Conservation (phyloP, 192 early-diverging fungal species). For the Rhizophlyctis rosea region DNA sequence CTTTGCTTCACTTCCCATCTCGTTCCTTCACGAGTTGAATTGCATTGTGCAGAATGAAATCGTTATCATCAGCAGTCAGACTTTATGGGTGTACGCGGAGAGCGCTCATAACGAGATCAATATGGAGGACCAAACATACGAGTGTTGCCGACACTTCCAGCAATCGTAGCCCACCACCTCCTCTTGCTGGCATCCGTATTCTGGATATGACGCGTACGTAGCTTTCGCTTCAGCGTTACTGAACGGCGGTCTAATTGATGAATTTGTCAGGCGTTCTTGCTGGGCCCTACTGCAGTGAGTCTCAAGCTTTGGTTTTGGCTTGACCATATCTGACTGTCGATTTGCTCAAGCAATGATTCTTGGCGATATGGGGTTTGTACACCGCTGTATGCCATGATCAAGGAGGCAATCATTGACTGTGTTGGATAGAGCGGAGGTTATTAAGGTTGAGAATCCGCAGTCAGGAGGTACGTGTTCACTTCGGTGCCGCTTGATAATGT, state of each 20-base stretch:
- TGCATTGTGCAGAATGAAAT: no score
- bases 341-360: slow-evolving; percentile 29
- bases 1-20: no score
- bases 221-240: background rate
- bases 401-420: slow-evolving; percentile 2
- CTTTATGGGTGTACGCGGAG: no score
- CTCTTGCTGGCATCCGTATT: slow-evolving; percentile 15
- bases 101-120: no score
- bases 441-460: slow-evolving; percentile 84
- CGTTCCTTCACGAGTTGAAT: no score
- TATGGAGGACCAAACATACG: no score
- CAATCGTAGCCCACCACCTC: no score
- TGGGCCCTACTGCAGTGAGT: slow-evolving; percentile 48
- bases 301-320: no score
- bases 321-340: background rate
- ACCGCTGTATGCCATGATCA: background rate
- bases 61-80: no score
- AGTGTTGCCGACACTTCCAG: no score
- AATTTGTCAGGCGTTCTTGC: slow-evolving; percentile 45
- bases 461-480: slow-evolving; percentile 45
- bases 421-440: slow-evolving; percentile 67
- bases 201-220: slow-evolving; percentile 16
- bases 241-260: slow-evolving; percentile 27
- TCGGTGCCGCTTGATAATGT: background rate
- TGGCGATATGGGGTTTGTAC: slow-evolving; percentile 23